Percentiles rank a stretch among this genome's conserved stretches.
Conservation (phyloP, 768 basidiomycete genomes). For the Rhizopogon roseolus region DNA sequence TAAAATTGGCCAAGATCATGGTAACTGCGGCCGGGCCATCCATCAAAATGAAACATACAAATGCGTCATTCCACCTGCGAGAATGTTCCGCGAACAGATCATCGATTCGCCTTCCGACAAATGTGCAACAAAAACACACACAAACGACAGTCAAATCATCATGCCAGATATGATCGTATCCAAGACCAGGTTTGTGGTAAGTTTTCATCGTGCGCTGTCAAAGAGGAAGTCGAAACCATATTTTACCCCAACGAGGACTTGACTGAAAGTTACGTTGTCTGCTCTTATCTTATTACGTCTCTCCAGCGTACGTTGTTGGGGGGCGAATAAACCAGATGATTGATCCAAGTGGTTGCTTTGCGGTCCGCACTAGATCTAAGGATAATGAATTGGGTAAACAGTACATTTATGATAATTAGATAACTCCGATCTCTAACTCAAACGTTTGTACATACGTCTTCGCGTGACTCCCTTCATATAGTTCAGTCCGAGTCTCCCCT, state of each 20-base stretch:
- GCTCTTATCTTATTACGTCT: too few species aligned
- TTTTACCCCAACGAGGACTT: too few species aligned
- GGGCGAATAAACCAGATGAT: background rate
- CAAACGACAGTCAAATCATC: background rate
- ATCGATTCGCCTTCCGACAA: background rate
- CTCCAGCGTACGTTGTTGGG: too few species aligned
- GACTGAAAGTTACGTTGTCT: too few species aligned
- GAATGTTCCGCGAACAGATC: background rate
- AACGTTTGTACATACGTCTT: constrained; percentile 1
- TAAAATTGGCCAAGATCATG: background rate
- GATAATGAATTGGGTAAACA: background rate
- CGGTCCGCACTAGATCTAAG: background rate
- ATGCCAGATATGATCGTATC: too few species aligned
- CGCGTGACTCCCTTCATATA: constrained; percentile 13
- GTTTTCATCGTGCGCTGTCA: background rate
- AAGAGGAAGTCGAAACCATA: too few species aligned
- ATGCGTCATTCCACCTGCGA: background rate
- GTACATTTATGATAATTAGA: background rate
- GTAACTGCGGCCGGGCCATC: background rate
- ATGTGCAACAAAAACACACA: background rate
- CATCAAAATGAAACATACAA: background rate
- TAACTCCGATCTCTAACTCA: background rate
- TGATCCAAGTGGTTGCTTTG: background rate
- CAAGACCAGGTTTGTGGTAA: background rate
- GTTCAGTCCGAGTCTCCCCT: background rate